These are phyloP conservation scores for Talaromyces proteolyticus DNA, from an alignment of 495 filamentous ascomycete species.

Conservation along the genomic window DNA sequence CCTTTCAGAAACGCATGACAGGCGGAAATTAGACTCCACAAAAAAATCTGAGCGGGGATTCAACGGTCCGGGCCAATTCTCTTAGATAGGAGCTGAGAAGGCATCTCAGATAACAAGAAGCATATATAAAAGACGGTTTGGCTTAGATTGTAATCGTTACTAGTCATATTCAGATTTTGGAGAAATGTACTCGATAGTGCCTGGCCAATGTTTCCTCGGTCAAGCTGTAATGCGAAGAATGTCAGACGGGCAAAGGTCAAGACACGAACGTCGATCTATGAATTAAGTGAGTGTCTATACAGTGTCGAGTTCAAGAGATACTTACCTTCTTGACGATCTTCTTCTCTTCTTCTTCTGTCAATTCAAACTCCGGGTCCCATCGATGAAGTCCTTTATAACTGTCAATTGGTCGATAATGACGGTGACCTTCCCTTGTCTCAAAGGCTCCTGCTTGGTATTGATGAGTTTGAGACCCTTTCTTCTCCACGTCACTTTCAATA, in stretches of 20 bases:
- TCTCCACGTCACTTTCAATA: too few species aligned
- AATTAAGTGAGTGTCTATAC: too few species aligned
- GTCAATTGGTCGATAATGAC: conserved; percentile 42
- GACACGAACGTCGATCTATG: conserved; percentile 34
- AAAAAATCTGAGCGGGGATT: conserved; percentile 65
- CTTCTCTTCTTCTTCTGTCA: conserved; percentile 59
- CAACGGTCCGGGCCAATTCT: conserved; percentile 63
- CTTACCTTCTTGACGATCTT: too few species aligned
- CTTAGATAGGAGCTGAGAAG: conserved; percentile 31
- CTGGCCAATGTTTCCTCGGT: conserved; percentile 59
- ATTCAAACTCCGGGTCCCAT: conserved; percentile 58
- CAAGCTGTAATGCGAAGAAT: conserved; percentile 64
- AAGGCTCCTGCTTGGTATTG: too few species aligned
- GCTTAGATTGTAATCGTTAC: conserved; percentile 62
- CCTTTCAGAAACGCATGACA: conserved; percentile 54
- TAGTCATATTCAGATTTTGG: conserved; percentile 40
- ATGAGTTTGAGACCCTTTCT: too few species aligned
- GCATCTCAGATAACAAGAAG: conserved; percentile 55
- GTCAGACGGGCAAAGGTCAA: conserved; percentile 56
- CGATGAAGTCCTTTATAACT: conserved; percentile 54
- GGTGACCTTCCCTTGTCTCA: conserved; percentile 6
- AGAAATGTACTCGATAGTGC: conserved; percentile 58
- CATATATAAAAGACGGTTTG: conserved; percentile 55
- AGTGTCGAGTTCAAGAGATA: too few species aligned
- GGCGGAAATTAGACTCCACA: conserved; percentile 58